Percentiles rank a stretch among this genome's conserved stretches.
These are phyloP conservation scores for Eutypella sp. DNA, from an alignment of 2,329 filamentous ascomycete species.

Conservation along the genomic window DNA sequence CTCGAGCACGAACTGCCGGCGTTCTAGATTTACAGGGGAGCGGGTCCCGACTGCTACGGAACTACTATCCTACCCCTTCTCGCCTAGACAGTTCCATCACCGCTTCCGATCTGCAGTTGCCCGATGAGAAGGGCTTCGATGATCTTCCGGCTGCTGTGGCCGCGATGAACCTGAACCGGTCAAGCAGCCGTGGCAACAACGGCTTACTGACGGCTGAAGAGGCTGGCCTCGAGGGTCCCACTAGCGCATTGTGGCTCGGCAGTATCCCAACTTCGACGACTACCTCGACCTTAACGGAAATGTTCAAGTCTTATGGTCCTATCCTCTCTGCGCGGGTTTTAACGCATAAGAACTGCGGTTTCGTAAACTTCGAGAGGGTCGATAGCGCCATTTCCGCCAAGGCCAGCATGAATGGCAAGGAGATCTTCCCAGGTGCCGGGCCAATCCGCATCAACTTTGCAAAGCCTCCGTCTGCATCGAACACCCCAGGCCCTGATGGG, in stretches of 20 bases:
- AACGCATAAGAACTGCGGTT: conserved; percentile 98
- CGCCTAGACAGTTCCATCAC: conserved; percentile 72
- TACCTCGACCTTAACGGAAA: conserved; percentile 87
- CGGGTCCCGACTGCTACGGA: conserved; percentile 58
- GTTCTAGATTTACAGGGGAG: conserved; percentile 70
- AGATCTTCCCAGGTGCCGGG: conserved; percentile 95
- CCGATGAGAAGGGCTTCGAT: conserved; percentile 73
- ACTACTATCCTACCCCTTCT: conserved; percentile 68
- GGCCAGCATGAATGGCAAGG: conserved; percentile 84
- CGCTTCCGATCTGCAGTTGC: conserved; percentile 67
- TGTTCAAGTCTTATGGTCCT: conserved; percentile 88
- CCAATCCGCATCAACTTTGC: conserved; percentile 95
- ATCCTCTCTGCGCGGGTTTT: conserved; percentile 90
- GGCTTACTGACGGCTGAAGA: conserved; percentile 69
- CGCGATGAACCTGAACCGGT: conserved; percentile 66
- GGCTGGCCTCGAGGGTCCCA: conserved; percentile 78
- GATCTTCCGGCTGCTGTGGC: conserved; percentile 79
- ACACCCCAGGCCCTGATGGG: conserved; percentile 83
- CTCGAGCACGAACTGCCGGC: conserved; percentile 85
- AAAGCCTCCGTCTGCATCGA: conserved; percentile 85
- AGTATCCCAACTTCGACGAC: conserved; percentile 97
- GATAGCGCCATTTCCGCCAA: conserved; percentile 91
- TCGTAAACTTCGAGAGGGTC: conserved; percentile 91
- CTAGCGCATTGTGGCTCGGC: conserved; percentile 91
- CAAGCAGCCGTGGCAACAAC: conserved; percentile 58